Evolutionary conservation across 225 moss, liverwort and hornwort species (phyloP).

Genomic region (Pseudoscleropodium purum): DNA sequence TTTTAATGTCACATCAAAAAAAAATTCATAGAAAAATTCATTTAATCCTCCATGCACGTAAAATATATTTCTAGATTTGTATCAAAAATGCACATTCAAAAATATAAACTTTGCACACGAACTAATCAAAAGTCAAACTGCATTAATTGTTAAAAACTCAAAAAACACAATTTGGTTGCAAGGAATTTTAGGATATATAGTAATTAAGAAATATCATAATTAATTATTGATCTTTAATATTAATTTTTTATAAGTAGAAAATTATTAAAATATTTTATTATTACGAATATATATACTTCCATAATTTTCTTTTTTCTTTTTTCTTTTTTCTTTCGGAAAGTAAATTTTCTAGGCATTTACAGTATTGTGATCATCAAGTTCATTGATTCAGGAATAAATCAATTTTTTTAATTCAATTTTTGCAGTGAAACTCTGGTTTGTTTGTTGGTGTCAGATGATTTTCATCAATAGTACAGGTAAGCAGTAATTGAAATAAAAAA

Average conservation of each 20-base stretch:
- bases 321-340: not conserved
- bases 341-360: not conserved
- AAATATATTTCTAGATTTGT: not conserved
- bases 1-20: not conserved
- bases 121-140: not conserved
- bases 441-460: not conserved
- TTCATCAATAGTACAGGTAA: not conserved
- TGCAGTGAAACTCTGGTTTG: not conserved
- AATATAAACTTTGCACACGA: fast-evolving
- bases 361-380: not conserved
- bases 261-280: not conserved
- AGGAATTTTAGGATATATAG: not conserved
- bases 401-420: not conserved
- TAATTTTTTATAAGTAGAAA: not conserved
- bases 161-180: not conserved
- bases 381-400: not conserved
- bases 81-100: no score
- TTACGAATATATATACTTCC: not conserved
- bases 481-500: not conserved
- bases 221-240: not conserved
- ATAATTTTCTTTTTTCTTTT: not conserved
- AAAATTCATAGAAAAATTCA: not conserved
- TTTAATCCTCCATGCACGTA: fast-evolving
- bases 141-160: fast-evolving
- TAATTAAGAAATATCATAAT: not conserved